Percentiles rank a stretch among this genome's conserved stretches.
Evolutionary conservation across 306 rosid genomes (phyloP).

Genomic region (Prinsepia uniflora): DNA sequence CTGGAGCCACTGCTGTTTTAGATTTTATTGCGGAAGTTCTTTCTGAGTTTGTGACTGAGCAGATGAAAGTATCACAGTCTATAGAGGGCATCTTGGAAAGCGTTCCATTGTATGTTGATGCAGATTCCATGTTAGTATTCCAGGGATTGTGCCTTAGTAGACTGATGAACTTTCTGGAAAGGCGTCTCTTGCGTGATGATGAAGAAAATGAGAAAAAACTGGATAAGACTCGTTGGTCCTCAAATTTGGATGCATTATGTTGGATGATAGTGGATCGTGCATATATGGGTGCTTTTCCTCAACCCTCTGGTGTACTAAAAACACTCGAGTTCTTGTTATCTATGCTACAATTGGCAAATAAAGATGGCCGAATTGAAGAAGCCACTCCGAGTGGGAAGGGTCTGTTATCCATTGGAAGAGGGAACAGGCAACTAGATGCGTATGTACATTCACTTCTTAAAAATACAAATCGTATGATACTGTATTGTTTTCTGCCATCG

Average conservation of each 20-base stretch:
- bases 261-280: constrained; percentile 96
- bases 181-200: constrained; percentile 94
- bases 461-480: constrained; percentile 84
- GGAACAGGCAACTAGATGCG: constrained; percentile 93
- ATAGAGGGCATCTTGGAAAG: constrained; percentile 89
- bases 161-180: constrained; percentile 92
- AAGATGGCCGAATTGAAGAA: constrained; percentile 97
- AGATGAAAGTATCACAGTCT: constrained; percentile 68
- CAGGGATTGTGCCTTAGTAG: constrained; percentile 95
- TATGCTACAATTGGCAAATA: constrained; percentile 95
- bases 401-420: constrained; percentile 84
- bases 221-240: constrained; percentile 93
- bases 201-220: constrained; percentile 93
- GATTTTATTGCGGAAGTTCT: constrained; percentile 98
- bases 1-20: constrained; percentile 92
- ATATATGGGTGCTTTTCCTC: constrained; percentile 98
- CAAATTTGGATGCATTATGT: constrained; percentile 91
- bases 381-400: constrained; percentile 85
- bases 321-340: constrained; percentile 92
- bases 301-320: constrained; percentile 75
- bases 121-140: constrained; percentile 78
- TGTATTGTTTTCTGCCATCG: constrained; percentile 87
- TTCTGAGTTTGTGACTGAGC: constrained; percentile 88
- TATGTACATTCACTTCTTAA: constrained; percentile 89
- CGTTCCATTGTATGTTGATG: constrained; percentile 72